Percentiles rank a stretch among this genome's conserved stretches.
phyloP scores from a whole-genome alignment of 2,329 filamentous ascomycete genomes.

The Tolypocladium ophioglossoides region DNA sequence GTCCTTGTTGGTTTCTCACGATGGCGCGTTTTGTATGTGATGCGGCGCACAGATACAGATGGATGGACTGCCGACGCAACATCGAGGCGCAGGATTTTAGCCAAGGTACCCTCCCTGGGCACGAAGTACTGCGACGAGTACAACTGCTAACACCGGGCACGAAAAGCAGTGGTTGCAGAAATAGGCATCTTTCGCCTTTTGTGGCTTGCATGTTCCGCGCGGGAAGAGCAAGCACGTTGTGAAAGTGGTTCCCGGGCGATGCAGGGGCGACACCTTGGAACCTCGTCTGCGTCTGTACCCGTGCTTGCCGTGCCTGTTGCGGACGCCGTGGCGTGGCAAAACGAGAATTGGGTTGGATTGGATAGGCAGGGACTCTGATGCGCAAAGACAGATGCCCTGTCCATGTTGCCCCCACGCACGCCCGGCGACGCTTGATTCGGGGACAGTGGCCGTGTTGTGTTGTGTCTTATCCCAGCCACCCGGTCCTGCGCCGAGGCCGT shows the following conservation, averaged over 20 bases:
- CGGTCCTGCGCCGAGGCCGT: not conserved
- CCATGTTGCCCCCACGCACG: no score
- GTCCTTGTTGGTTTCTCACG: not conserved
- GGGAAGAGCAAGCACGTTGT: not conserved
- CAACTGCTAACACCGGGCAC: no score
- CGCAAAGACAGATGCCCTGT: not conserved
- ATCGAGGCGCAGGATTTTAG: not conserved
- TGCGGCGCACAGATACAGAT: no score
- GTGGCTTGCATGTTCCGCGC: not conserved
- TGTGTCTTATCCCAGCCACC: not conserved
- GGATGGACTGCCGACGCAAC: not conserved
- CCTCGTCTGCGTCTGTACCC: not conserved
- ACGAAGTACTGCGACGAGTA: no score
- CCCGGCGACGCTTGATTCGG: no score
- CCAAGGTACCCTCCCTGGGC: no score
- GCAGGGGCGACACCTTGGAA: not conserved
- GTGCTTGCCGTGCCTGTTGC: no score
- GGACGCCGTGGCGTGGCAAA: not conserved
- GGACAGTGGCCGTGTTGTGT: not conserved
- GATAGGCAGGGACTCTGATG: no score
- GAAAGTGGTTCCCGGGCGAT: not conserved
- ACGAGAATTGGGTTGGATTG: not conserved
- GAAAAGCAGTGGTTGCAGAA: not conserved
- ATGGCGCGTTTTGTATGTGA: no score
- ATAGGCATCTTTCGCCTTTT: not conserved